Base-by-base conservation (phyloP, 2,329 filamentous ascomycete genomes). In the Aspergillus fructus region DNA sequence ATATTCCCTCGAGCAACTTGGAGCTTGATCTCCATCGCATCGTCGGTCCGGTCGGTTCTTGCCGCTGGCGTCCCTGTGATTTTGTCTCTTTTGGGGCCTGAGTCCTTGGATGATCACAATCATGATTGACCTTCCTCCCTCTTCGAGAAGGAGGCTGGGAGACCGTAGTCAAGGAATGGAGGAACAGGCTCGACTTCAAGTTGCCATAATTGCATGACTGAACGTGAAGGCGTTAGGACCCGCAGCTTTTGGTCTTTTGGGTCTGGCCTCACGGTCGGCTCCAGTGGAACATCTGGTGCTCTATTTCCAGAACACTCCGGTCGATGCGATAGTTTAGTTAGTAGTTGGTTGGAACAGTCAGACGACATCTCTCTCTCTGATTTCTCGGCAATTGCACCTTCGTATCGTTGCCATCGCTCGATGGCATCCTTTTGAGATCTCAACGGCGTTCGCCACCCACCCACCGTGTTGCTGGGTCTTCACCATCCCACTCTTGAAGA, bases 401-500 rank as follows among this genome's bases (percentile, higher is more conserved):
- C 37, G 17, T 27, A 13, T 17, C 17, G 34, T 34, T 27, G 24
- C 15, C 33, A 43, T 43, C 39, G 24, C n/a, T 15, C 6, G 6
- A 23, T 40, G 11, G n/a, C 17, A 45, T 52, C 30, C 23, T 33
- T 27, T 30, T 9, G 27, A 21, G 9, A 15, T 17, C n/a, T 13
- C 9, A 51, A 34, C 34, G 39, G 39, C 49, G 24, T 23, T n/a
- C 43, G 39, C 21, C 33, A 42, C 37, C 48, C 48, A 15, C 33
- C 19, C 41, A 47, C 51, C 51, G 39, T 54, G 34, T 19, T 42
- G 30, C 11, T 42, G 34, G 42, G 33, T 39, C 23, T 21, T 34
- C 33, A n/a, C 24, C 46, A 49, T 60, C 47, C 58, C 53, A 55
- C 52, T 49, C 42, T 57, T 6, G 15, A 13, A 15, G 15, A 21